These are phyloP conservation scores for Plantago ovata DNA, from an alignment of 257 asterid genomes.

Conservation along the genomic window DNA sequence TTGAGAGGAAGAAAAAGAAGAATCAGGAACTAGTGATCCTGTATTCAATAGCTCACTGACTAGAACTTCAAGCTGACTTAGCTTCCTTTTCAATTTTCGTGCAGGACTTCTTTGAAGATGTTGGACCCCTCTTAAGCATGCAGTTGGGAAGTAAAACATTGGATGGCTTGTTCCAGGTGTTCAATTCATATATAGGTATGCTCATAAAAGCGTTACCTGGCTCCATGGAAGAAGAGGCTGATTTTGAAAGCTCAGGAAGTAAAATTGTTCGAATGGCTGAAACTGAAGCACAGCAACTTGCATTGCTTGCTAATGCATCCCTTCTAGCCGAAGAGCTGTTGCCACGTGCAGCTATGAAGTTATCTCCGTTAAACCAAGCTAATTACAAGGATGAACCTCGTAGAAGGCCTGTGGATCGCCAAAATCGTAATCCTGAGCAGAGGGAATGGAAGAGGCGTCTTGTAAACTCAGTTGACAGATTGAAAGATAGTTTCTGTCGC, in stretches of 20 bases:
- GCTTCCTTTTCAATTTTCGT: constrained; percentile 16
- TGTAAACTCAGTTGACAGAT: constrained; percentile 67
- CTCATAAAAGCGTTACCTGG: constrained; percentile 95
- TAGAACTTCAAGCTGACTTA: constrained; percentile 19
- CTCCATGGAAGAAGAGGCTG: constrained; percentile 86
- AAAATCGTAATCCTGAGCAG: constrained; percentile 92
- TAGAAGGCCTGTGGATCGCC: constrained; percentile 78
- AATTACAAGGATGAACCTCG: constrained; percentile 69
- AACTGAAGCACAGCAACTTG: constrained; percentile 92
- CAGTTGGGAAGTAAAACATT: constrained; percentile 86
- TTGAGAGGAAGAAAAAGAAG: neutral
- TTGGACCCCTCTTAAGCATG: constrained; percentile 90
- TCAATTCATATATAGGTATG: constrained; percentile 71
- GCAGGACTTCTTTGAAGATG: constrained; percentile 97
- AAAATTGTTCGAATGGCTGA: constrained; percentile 95
- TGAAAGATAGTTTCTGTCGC: constrained; percentile 96
- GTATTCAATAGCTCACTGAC: constrained; percentile 4
- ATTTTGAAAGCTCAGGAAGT: constrained; percentile 68
- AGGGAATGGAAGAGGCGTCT: constrained; percentile 98
- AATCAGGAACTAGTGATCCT: too few relatives aligned
- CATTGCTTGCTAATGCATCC: constrained; percentile 97
- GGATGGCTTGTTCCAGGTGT: constrained; percentile 94
- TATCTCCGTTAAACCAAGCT: constrained; percentile 55
- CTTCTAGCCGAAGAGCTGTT: constrained; percentile 86
- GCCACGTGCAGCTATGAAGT: constrained; percentile 98